These are phyloP conservation scores for Penstemon davidsonii DNA, from an alignment of 257 asterid genomes.

Conservation along the genomic window DNA sequence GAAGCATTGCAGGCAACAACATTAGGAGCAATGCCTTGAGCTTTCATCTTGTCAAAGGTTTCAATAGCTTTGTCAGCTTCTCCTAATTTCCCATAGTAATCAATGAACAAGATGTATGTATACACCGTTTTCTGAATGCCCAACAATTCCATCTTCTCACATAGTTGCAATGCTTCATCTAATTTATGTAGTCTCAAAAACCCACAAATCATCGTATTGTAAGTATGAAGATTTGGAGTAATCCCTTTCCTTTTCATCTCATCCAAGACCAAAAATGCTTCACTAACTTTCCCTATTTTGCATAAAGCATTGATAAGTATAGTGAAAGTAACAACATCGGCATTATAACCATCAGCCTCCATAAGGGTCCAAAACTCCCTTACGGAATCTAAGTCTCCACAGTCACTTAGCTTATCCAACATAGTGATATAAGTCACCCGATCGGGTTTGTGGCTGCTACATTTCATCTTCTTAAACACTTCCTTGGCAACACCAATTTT, in stretches of 20 bases:
- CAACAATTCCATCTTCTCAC: conserved; percentile 53
- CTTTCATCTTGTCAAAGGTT: conserved; percentile 80
- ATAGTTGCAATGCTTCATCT: conserved; percentile 68
- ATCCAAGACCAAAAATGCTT: conserved; percentile 66
- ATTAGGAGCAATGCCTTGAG: conserved; percentile 79
- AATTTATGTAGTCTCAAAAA: conserved; percentile 60
- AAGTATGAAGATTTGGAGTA: conserved; percentile 81
- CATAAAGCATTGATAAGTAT: conserved; percentile 77
- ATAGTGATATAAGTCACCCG: conserved; percentile 88
- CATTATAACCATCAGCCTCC: conserved; percentile 81
- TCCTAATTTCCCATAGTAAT: conserved; percentile 84
- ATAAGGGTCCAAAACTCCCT: conserved; percentile 65
- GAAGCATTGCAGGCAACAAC: conserved; percentile 85
- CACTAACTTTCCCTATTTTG: conserved; percentile 64
- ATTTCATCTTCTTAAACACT: conserved; percentile 73
- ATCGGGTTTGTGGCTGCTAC: conserved; percentile 79
- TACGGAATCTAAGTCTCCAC: conserved; percentile 68
- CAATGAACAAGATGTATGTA: conserved; percentile 77
- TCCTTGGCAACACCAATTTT: conserved; percentile 70
- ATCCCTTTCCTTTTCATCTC: conserved; percentile 66
- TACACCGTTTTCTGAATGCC: conserved; percentile 65
- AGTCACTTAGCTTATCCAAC: conserved; percentile 74
- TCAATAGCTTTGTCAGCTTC: conserved; percentile 80
- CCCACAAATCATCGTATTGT: conserved; percentile 84
- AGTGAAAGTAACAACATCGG: conserved; percentile 85